Evolutionary conservation across 2,329 filamentous ascomycete genomes (phyloP), one percentile per base, ranked within the genome.

Genomic region (Pestalotiopsis sp.): DNA sequence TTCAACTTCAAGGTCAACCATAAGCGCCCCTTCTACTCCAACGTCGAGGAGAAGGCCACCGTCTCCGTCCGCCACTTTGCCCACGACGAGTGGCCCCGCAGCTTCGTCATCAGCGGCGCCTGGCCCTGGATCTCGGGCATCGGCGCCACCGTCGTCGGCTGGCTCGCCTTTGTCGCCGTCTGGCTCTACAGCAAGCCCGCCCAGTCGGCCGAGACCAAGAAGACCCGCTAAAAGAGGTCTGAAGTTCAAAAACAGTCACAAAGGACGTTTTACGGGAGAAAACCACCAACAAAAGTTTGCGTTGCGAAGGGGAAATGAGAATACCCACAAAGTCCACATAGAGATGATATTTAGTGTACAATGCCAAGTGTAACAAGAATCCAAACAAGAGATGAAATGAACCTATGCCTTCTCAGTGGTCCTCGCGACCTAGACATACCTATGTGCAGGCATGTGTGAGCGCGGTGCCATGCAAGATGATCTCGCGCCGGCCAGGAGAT

Each of bases 1-100:
- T 99, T 98, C 88, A 97, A 97, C 84, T 98, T 99, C 88, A 90
- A 91, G 78, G 88, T 98, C 81, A 97, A 98, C 87, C 98, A 98
- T 87, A 97, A 97, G 86, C 91, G 96, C 6, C 94, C 95, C 1
- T 97, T 98, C 86, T 83, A 97, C 74, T 96, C 90, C 76, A 92
- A 91, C 79, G 80, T 99, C 66, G 95, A 98, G 78, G 94, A 98
- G 85, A 98, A 98, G 89, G 89, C 91, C 75, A 96, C 95, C 25
- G 95, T 98, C 66, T 97, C 95, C 0, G 94, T 99, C 39, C 90
- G 96, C 61, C 96, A 99, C 84, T 96, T 97, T 83, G 96, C 96
- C 7, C 96, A 99, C 85, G 91, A 99, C 80, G 96, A 99, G 85
- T 99, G 93, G 89, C 93, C 94, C 39, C 89, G 96, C 76, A 97